A percentile compares a stretch with the other conserved stretches of the same genome.
phyloP scores from a whole-genome alignment of 805 yeast genomes.

The Pichia cephalocereana region DNA sequence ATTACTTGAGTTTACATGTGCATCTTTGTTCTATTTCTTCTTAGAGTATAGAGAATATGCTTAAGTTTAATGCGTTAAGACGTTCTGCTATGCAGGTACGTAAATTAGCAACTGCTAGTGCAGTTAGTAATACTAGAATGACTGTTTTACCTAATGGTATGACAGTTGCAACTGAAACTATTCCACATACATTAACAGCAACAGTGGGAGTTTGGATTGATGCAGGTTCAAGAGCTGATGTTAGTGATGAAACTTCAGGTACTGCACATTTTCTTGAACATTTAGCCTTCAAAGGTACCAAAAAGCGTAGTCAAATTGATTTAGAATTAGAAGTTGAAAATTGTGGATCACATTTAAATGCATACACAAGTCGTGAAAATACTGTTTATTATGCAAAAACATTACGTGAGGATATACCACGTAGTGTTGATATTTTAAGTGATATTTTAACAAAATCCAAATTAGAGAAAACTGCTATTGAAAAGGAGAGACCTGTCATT shows the following conservation, averaged over 20 bases:
- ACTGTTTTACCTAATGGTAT: slow-evolving; percentile 82
- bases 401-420: slow-evolving; percentile 67
- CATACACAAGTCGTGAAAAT: slow-evolving; percentile 97
- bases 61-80: background rate
- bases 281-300: slow-evolving; percentile 92
- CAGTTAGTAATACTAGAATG: slow-evolving; percentile 44
- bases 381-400: slow-evolving; percentile 96
- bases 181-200: slow-evolving; percentile 87
- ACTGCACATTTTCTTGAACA: slow-evolving; percentile 98
- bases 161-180: slow-evolving; percentile 84
- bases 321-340: slow-evolving; percentile 92
- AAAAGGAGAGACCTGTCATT: slow-evolving; percentile 93
- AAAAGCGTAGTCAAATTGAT: slow-evolving; percentile 65
- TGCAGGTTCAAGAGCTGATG: slow-evolving; percentile 97
- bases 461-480: slow-evolving; percentile 76
- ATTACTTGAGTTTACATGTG: too few relatives aligned
- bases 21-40: too few relatives aligned
- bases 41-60: too few relatives aligned
- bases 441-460: slow-evolving; percentile 85
- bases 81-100: background rate
- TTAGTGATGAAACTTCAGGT: slow-evolving; percentile 68
- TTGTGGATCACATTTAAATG: slow-evolving; percentile 94
- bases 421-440: slow-evolving; percentile 77
- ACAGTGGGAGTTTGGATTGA: slow-evolving; percentile 98
- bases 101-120: slow-evolving; percentile 4